These are phyloP conservation scores for Vitis hybrid DNA, from an alignment of 177 flowering plant genomes.

Conservation along the genomic window DNA sequence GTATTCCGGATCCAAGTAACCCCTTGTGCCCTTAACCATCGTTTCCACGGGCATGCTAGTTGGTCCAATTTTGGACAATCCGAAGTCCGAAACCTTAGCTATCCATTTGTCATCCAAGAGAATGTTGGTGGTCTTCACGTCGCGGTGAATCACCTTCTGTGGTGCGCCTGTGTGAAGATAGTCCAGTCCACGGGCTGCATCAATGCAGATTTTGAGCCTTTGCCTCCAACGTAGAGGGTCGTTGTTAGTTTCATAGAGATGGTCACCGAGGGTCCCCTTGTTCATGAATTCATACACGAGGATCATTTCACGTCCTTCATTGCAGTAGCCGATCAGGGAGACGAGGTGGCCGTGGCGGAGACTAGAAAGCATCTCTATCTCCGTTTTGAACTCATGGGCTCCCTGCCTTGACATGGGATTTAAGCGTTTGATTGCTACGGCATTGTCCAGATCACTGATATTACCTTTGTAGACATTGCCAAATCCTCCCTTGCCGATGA, in stretches of 20 bases:
- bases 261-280: slow-evolving; percentile 43
- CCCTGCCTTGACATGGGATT: slow-evolving; percentile 27
- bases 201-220: slow-evolving; percentile 33
- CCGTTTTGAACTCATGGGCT: slow-evolving; percentile 38
- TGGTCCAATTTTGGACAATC: slow-evolving; percentile 40
- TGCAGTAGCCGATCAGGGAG: slow-evolving; percentile 41
- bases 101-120: slow-evolving; percentile 8
- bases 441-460: slow-evolving; percentile 8
- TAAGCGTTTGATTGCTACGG: slow-evolving; percentile 29
- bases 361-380: slow-evolving; percentile 46
- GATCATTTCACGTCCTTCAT: slow-evolving; percentile 39
- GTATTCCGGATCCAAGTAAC: slow-evolving; percentile 55
- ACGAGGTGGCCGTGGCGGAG: slow-evolving; percentile 40
- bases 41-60: slow-evolving; percentile 32
- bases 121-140: slow-evolving; percentile 54
- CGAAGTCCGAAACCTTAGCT: slow-evolving; percentile 51
- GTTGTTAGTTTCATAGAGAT: slow-evolving; percentile 28
- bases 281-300: slow-evolving; percentile 52
- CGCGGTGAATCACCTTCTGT: slow-evolving; percentile 45
- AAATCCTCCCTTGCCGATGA: slow-evolving; percentile 28
- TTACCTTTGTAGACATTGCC: slow-evolving; percentile 31
- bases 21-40: slow-evolving; percentile 42
- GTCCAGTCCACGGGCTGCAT: slow-evolving; percentile 44
- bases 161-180: slow-evolving; percentile 47
- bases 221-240: slow-evolving; percentile 32